These are phyloP conservation scores for Penicillium dipodomyicola DNA, from an alignment of 495 filamentous ascomycete genomes.

Conservation along the genomic window DNA sequence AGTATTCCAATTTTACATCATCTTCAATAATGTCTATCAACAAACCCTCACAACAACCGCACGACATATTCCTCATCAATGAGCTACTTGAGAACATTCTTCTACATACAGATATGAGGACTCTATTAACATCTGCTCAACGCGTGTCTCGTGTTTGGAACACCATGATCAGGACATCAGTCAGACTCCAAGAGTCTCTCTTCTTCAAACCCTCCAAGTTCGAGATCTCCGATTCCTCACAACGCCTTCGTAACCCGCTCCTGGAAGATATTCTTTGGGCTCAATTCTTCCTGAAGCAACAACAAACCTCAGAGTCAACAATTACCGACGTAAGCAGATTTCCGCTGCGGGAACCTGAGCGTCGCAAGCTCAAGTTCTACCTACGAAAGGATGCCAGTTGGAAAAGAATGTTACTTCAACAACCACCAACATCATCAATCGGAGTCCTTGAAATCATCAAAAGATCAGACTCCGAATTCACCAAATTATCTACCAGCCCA, in stretches of 20 bases:
- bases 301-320: constrained; percentile 3
- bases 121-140: constrained; percentile 14
- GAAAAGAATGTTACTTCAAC: constrained; percentile 14
- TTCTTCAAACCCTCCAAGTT: constrained; percentile 4
- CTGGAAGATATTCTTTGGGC: constrained; percentile 13
- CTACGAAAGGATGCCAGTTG: constrained; percentile 14
- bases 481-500: constrained; percentile 2
- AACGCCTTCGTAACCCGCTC: constrained; percentile 8
- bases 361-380: neutral
- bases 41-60: constrained; percentile 4
- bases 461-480: constrained; percentile 11
- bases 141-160: constrained; percentile 15
- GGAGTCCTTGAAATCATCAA: constrained; percentile 11
- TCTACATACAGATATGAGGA: constrained; percentile 9
- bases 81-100: constrained; percentile 14
- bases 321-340: constrained; percentile 9
- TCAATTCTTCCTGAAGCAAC: constrained; percentile 12
- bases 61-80: constrained; percentile 19
- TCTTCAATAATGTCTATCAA: constrained; percentile 1
- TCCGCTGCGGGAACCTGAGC: constrained; percentile 1
- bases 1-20: neutral
- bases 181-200: constrained; percentile 6
- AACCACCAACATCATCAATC: constrained; percentile 12
- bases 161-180: neutral
- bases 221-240: neutral